Evolutionary conservation across 352 stramenopile species (phyloP).

Genomic region (Phytophthora vignae): DNA sequence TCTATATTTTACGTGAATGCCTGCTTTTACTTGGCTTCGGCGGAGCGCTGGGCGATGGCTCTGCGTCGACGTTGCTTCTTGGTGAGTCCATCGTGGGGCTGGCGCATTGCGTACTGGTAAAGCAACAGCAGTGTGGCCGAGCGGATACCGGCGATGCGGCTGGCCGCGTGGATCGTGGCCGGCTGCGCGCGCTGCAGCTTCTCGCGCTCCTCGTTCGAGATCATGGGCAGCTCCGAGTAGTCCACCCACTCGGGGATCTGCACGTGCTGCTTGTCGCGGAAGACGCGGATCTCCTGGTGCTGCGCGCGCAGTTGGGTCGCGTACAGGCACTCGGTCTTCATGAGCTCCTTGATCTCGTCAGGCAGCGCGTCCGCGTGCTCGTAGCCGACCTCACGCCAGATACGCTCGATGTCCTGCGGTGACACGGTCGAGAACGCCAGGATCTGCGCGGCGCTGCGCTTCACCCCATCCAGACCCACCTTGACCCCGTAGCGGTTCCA

Average conservation of each 20-base stretch:
- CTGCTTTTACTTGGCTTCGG: conserved; percentile 12
- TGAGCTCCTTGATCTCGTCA: conserved; percentile 52
- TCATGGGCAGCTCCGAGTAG: conserved; percentile 94
- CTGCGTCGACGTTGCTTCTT: conserved; percentile 42
- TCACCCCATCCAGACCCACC: conserved; percentile 77
- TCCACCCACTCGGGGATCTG: conserved; percentile 94
- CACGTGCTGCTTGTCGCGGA: conserved; percentile 94
- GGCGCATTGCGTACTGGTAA: conserved; percentile 76
- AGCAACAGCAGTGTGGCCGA: conserved; percentile 80
- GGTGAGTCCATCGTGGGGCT: conserved; percentile 31
- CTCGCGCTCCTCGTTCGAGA: conserved; percentile 97
- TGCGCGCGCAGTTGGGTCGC: conserved; percentile 93
- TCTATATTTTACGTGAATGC: conserved; percentile 17
- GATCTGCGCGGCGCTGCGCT: conserved; percentile 80
- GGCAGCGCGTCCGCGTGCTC: conserved; percentile 58
- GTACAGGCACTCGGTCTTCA: conserved; percentile 94
- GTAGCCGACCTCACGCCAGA: conserved; percentile 63
- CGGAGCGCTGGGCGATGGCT: conserved; percentile 22
- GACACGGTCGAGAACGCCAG: conserved; percentile 75
- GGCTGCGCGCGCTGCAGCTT: conserved; percentile 90
- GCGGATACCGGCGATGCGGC: conserved; percentile 93
- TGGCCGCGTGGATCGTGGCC: conserved; percentile 95
- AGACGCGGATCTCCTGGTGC: conserved; percentile 96
- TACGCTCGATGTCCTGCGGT: conserved; percentile 60
- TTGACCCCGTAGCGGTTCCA: conserved; percentile 87